Evolutionary conservation across 306 rosid genomes (phyloP), one percentile per base, ranked within the genome.

Genomic region (Lathyrus sativus): DNA sequence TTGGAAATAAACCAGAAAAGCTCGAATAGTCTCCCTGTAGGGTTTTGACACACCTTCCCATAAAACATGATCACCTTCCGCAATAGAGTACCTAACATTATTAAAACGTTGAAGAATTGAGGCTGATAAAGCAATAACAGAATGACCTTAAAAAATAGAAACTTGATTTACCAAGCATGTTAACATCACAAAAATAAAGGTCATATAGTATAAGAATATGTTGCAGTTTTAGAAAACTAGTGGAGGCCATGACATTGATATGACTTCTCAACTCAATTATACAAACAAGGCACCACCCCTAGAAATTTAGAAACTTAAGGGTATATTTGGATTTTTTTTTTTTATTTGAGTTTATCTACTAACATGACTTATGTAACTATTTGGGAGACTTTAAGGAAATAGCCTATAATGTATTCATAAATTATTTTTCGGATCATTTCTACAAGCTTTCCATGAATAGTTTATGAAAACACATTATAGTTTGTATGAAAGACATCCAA

Each of bases 11-110:
- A 79, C 95, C 68, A 92, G 78, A 85, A 92, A 92, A 61, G 96
- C 86, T 71, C 96, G 89, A 79, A 92, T 92, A 9, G 98, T 89
- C 88, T 92, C 96, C 83, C 98, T 83, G 65, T 89, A 92, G 18
- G 98, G 95, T 78, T 83, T 89, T 4, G 98, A 89, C 51, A 92
- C 98, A 45, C 87, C 92, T 26, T 55, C 74, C 98, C 98, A 92
- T 18, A 92, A 79, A 45, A 76, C n/a, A 72, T 92, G 85, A 68
- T 86, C 86, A 48, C 98, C 98, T 85, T 89, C 98, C 75, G 83
- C 98, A 28, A 92, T 89, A 76, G 85, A 74, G 65, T 92, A 89
- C 98, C 98, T 92, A 78, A 51, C 58, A 80, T 71, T 53, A 7
- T 44, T 0, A 54, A 15, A 24, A 24, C 17, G 37, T 19, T 18